Percentiles rank a stretch among this genome's conserved stretches.
phyloP scores from a whole-genome alignment of 208 protist species.

The Crithidia acanthocephali region DNA sequence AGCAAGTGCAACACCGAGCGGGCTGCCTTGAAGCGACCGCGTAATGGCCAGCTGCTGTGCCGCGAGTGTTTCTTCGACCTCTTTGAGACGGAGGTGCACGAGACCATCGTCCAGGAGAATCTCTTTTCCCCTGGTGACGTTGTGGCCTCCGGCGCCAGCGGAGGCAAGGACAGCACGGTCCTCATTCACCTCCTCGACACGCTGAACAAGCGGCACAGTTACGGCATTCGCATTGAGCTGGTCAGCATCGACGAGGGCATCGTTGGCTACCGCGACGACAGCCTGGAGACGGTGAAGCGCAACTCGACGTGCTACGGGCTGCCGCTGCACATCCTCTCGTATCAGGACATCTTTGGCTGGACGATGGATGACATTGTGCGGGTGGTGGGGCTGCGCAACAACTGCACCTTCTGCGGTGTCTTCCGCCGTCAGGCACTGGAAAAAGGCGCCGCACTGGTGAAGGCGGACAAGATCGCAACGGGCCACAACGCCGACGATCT shows the following conservation, averaged over 20 bases:
- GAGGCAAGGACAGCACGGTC: conserved; percentile 98
- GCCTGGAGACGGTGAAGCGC: conserved; percentile 96
- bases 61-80: conserved; percentile 94
- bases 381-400: conserved; percentile 92
- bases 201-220: conserved; percentile 94
- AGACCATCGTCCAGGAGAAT: conserved; percentile 92
- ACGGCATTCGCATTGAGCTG: conserved; percentile 93
- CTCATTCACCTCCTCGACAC: conserved; percentile 94
- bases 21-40: conserved; percentile 90
- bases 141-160: conserved; percentile 96
- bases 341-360: conserved; percentile 97
- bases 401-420: conserved; percentile 98
- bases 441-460: conserved; percentile 88
- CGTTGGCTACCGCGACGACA: conserved; percentile 97
- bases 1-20: conserved; percentile 49
- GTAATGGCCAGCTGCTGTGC: conserved; percentile 91
- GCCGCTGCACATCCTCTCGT: conserved; percentile 95
- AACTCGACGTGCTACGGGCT: conserved; percentile 94
- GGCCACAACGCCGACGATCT: conserved; percentile 99
- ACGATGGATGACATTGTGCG: conserved; percentile 98
- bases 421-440: conserved; percentile 97
- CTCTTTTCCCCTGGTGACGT: conserved; percentile 92
- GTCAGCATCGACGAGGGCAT: conserved; percentile 99
- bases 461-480: conserved; percentile 95
- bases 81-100: conserved; percentile 97